Percentiles rank a stretch among this genome's conserved stretches.
These are phyloP conservation scores for Quercus bicolor DNA, from an alignment of 306 rosid species.

Conservation along the genomic window DNA sequence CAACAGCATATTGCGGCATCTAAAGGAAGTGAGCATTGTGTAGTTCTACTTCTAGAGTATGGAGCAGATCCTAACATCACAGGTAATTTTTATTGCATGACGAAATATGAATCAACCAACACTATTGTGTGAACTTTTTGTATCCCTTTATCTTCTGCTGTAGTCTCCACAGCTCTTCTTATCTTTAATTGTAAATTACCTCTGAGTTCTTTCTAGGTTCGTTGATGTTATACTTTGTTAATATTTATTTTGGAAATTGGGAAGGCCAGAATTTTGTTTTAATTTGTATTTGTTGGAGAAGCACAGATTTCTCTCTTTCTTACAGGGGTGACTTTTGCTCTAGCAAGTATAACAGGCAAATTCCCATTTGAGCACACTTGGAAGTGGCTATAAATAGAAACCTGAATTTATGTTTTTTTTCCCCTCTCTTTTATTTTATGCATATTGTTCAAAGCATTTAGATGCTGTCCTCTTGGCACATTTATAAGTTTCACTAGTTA, in stretches of 20 bases:
- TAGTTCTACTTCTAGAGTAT: constrained; percentile 47
- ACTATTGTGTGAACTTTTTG: not conserved
- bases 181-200: not conserved
- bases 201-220: not conserved
- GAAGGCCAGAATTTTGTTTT: not conserved
- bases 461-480: not conserved
- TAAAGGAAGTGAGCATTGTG: constrained; percentile 49
- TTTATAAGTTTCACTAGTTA: too few relatives aligned
- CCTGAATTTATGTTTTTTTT: not conserved
- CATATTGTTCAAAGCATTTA: not conserved
- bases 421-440: not conserved
- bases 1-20: constrained; percentile 67
- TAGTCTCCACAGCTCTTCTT: not conserved
- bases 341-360: not conserved
- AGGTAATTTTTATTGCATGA: constrained; percentile 33
- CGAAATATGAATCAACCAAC: not conserved
- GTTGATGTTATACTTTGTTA: not conserved
- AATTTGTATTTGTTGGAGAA: not conserved
- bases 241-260: not conserved
- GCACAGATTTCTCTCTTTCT: not conserved
- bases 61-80: constrained; percentile 57
- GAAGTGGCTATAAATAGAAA: not conserved
- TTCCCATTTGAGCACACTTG: not conserved
- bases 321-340: not conserved
- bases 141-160: not conserved